Conservation (phyloP, 2,329 filamentous ascomycete species). For the Colletotrichum noveboracense region DNA sequence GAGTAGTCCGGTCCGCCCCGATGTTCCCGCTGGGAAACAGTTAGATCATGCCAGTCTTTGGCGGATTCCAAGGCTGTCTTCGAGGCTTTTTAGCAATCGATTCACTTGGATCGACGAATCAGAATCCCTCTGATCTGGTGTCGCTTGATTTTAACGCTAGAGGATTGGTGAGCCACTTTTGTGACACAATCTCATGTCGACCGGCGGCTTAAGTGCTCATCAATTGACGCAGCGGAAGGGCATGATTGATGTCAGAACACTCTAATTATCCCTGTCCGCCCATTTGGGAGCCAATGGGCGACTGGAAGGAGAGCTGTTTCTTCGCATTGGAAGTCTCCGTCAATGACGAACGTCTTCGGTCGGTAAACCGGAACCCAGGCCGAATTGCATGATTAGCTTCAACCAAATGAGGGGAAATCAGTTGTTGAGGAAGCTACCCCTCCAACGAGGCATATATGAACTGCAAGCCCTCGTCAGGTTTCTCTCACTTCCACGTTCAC, state of each 20-base stretch:
- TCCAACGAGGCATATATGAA: background rate
- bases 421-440: background rate
- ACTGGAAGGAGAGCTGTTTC: background rate
- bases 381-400: slow-evolving; percentile 15
- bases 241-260: background rate
- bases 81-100: background rate
- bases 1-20: background rate
- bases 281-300: background rate
- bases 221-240: background rate
- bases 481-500: too few species aligned
- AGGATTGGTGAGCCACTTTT: background rate
- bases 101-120: background rate
- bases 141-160: background rate
- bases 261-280: background rate
- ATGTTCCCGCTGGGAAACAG: background rate
- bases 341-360: background rate
- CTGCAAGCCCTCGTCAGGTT: background rate
- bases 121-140: background rate
- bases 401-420: slow-evolving; percentile 5
- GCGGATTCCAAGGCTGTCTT: background rate
- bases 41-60: background rate
- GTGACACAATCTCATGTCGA: background rate
- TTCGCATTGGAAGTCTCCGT: background rate
- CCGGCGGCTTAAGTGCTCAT: background rate
- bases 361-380: background rate